Evolutionary conservation across 441 rosid genomes (phyloP), one percentile per base, ranked within the genome.

Genomic region (Arabidopsis hybrid): DNA sequence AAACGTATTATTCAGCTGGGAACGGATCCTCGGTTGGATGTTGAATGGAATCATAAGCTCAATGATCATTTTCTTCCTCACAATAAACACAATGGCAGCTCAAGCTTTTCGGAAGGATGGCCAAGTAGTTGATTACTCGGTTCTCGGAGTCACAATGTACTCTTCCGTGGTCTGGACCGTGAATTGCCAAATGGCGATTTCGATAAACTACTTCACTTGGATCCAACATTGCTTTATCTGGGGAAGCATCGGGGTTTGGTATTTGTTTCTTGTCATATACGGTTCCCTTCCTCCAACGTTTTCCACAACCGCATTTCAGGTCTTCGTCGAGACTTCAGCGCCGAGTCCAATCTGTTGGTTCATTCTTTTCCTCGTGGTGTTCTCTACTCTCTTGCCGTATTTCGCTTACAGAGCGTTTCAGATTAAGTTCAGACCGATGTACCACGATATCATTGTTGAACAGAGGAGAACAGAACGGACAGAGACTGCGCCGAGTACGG

Each of bases 121-220:
- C 17, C 81, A 88, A 78, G 86, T 88, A 55, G 88, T 78, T 0
- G 97, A 90, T 76, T 89, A 73, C 18, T 83, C 83, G 32, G 79
- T 88, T 42, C 87, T 91, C 1, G 98, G 98, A 3, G 93, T 89
- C 14, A 83, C 92, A 6, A 86, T 94, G 95, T 94, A 94, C 60
- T 81, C 97, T 17, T 82, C 84, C 8, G 86, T 91, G 4, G 96
- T 91, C 8, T 94, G 97, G 96, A 78, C 82, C 0, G 98, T 94
- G 56, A 94, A 94, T 76, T 87, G 86, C 75, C 98, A 94, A 72
- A 90, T 91, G 89, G 97, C 96, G 3, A 77, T 94, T 6, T 91
- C 93, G 8, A 87, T 91, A 69, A 90, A 87, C 77, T 91, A 94
- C 89, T 94, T 91, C 90, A 94, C 98, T 29, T 91, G 93, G 95